These are phyloP conservation scores for Fraxinus pennsylvanica DNA, from an alignment of 257 asterid genomes.

Conservation along the genomic window DNA sequence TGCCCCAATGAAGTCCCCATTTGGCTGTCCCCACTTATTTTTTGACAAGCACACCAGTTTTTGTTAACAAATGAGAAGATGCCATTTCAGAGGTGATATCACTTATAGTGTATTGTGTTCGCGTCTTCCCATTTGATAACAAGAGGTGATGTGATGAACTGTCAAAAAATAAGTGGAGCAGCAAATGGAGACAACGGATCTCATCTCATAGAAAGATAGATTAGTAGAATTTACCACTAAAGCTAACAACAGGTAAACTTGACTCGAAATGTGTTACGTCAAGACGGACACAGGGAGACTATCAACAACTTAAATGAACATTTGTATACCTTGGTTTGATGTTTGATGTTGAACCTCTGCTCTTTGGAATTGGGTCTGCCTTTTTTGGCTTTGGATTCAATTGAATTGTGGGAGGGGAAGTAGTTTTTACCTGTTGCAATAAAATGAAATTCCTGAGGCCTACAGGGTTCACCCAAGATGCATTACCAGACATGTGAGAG, in stretches of 20 bases:
- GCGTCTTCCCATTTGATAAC: no score
- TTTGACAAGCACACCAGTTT: background rate
- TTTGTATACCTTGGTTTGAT: conserved; percentile 66
- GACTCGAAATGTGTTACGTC: background rate
- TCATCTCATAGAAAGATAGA: no score
- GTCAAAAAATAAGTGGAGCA: no score
- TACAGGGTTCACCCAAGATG: conserved; percentile 20
- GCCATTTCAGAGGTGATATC: no score
- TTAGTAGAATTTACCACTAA: background rate
- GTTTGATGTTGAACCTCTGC: conserved; percentile 79
- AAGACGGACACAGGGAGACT: background rate
- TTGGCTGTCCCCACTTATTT: background rate
- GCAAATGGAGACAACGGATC: no score
- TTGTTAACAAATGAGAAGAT: no score
- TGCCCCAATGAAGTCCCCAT: background rate
- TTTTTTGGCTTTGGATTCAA: conserved; percentile 60
- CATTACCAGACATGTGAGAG: conserved; percentile 18
- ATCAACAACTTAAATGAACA: conserved; percentile 22
- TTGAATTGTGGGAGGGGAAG: conserved; percentile 31
- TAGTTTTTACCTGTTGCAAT: conserved; percentile 52
- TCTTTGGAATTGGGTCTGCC: conserved; percentile 54
- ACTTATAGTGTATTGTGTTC: no score
- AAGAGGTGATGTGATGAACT: no score
- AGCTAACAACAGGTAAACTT: background rate
- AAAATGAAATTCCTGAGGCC: conserved; percentile 29